These are phyloP conservation scores for Coemansia sp. DNA, from an alignment of 192 early-diverging fungal species.

Conservation along the genomic window DNA sequence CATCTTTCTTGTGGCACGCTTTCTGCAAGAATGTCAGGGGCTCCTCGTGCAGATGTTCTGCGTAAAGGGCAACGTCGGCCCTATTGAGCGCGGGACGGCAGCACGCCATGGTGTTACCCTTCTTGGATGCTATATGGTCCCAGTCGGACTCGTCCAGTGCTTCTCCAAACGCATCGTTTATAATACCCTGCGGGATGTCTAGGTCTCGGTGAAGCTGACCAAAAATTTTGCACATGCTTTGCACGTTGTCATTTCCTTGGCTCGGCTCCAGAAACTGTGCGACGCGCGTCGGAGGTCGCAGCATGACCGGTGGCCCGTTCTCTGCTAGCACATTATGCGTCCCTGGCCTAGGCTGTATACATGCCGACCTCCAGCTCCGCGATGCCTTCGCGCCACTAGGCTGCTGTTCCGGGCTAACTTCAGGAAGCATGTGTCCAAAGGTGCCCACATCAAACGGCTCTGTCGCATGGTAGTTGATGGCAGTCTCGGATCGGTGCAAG, in stretches of 20 bases:
- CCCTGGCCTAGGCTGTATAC: not conserved
- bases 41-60: not conserved
- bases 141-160: slow-evolving; percentile 6
- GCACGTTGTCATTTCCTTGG: not conserved
- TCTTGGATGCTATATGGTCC: slow-evolving; percentile 1
- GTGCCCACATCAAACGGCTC: slow-evolving; percentile 8
- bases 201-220: slow-evolving; percentile 8
- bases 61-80: not conserved
- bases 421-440: slow-evolving; percentile 18
- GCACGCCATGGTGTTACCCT: slow-evolving; percentile 15
- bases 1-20: slow-evolving; percentile 1
- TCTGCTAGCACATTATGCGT: slow-evolving; percentile 1
- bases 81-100: slow-evolving; percentile 17
- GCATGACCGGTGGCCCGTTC: not conserved
- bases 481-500: slow-evolving; percentile 18
- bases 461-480: slow-evolving; percentile 2
- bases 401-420: not conserved
- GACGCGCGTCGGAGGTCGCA: slow-evolving; percentile 31
- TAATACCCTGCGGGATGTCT: slow-evolving; percentile 16
- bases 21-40: not conserved
- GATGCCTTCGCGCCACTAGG: not conserved
- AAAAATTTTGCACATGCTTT: slow-evolving; percentile 17
- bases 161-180: slow-evolving; percentile 12
- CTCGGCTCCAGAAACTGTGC: slow-evolving; percentile 25
- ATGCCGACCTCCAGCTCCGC: slow-evolving; percentile 18